These are phyloP conservation scores for Carpinus fangiana DNA, from an alignment of 306 rosid species.

Conservation along the genomic window DNA sequence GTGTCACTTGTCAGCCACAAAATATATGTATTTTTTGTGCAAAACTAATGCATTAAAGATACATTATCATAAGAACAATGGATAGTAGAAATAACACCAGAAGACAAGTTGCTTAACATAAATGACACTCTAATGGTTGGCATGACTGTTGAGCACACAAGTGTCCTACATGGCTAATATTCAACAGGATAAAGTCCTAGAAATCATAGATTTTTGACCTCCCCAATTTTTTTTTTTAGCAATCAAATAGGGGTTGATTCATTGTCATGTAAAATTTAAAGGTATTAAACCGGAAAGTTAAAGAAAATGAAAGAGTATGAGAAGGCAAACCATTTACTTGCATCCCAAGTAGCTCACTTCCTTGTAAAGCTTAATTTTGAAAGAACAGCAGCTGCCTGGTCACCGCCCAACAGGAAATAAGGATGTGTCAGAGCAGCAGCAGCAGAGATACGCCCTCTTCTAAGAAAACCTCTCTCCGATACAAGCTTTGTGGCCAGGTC, in stretches of 20 bases:
- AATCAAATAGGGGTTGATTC: not conserved
- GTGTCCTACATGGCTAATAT: not conserved
- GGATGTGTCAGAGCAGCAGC: slow-evolving; percentile 63
- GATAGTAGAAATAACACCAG: not conserved
- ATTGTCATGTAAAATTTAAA: not conserved
- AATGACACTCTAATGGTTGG: not conserved
- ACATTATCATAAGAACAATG: not conserved
- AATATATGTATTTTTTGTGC: not conserved
- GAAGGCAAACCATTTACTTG: not conserved
- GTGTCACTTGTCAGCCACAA: not conserved
- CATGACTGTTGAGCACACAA: not conserved
- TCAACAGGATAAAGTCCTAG: not conserved
- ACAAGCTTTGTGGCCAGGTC: slow-evolving; percentile 53
- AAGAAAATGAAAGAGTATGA: not conserved
- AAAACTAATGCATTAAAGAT: not conserved
- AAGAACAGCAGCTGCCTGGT: slow-evolving; percentile 61
- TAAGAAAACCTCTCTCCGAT: slow-evolving; percentile 43
- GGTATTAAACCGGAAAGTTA: not conserved
- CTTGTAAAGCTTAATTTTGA: slow-evolving; percentile 45
- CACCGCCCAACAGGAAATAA: slow-evolving; percentile 52
- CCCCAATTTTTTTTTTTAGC: not conserved
- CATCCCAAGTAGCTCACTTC: slow-evolving; percentile 25
- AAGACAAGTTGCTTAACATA: not conserved
- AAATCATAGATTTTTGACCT: not conserved
- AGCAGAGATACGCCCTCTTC: slow-evolving; percentile 54